These are phyloP conservation scores for Evansstolkia leycettana DNA, from an alignment of 495 filamentous ascomycete genomes.

Conservation along the genomic window DNA sequence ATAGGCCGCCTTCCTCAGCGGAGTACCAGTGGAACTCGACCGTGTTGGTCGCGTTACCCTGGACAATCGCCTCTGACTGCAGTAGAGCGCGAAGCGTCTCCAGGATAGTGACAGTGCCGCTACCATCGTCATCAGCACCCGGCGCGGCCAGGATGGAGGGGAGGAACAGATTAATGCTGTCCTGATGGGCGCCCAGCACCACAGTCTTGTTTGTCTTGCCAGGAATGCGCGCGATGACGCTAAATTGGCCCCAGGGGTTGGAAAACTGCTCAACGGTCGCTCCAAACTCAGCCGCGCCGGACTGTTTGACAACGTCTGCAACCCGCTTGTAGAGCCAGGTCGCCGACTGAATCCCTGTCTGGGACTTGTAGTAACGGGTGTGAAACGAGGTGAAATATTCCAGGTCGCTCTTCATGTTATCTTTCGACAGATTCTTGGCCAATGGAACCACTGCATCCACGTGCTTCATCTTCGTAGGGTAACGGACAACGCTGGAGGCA, in stretches of 20 bases:
- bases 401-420: slow-evolving; percentile 66
- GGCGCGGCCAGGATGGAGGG: slow-evolving; percentile 70
- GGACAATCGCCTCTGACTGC: slow-evolving; percentile 34
- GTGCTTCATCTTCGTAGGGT: slow-evolving; percentile 54
- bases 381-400: slow-evolving; percentile 69
- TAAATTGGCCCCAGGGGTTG: slow-evolving; percentile 84
- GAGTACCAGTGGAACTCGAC: slow-evolving; percentile 95
- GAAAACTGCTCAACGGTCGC: slow-evolving; percentile 60
- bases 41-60: slow-evolving; percentile 55
- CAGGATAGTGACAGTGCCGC: slow-evolving; percentile 67
- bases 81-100: slow-evolving; percentile 57
- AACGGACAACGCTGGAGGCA: slow-evolving; percentile 29
- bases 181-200: slow-evolving; percentile 63
- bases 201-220: slow-evolving; percentile 77
- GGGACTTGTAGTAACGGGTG: slow-evolving; percentile 84
- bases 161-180: slow-evolving; percentile 83
- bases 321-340: slow-evolving; percentile 77
- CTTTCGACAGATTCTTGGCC: slow-evolving; percentile 55
- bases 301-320: slow-evolving; percentile 51
- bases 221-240: slow-evolving; percentile 85
- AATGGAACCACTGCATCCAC: slow-evolving; percentile 56
- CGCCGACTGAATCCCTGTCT: slow-evolving; percentile 74
- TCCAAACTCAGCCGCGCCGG: slow-evolving; percentile 56
- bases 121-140: slow-evolving; percentile 66
- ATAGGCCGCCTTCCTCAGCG: slow-evolving; percentile 82